Percentiles rank a stretch among this genome's conserved stretches.
Evolutionary conservation across 495 filamentous ascomycete genomes (phyloP).

Genomic region (Daldinia caldariorum): DNA sequence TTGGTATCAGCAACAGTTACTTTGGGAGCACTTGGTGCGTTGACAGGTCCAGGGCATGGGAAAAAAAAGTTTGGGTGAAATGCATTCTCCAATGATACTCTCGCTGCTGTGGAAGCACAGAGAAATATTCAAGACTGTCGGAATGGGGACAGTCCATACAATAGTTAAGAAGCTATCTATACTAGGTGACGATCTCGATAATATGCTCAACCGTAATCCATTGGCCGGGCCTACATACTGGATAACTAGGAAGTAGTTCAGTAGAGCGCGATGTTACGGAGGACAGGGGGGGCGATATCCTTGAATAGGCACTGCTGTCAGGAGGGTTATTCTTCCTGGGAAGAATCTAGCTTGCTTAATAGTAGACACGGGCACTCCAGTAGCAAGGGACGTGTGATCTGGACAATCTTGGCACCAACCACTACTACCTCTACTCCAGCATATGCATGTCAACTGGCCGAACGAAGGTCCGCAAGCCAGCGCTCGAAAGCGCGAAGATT

Average conservation of each 20-base stretch:
- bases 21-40: slow-evolving; percentile 26
- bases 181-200: neutral
- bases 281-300: neutral
- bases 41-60: slow-evolving; percentile 25
- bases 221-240: neutral
- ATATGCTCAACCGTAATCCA: neutral
- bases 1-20: slow-evolving; percentile 41
- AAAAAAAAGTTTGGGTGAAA: slow-evolving; percentile 24
- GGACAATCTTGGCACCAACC: slow-evolving; percentile 33
- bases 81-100: slow-evolving; percentile 34
- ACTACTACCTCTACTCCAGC: slow-evolving; percentile 9
- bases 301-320: neutral
- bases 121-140: slow-evolving; percentile 2
- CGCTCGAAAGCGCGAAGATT: neutral
- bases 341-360: neutral
- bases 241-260: neutral
- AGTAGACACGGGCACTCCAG: neutral
- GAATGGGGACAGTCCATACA: slow-evolving; percentile 3
- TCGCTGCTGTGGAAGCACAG: slow-evolving; percentile 8
- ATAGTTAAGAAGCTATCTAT: neutral
- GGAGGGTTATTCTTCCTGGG: neutral
- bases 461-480: slow-evolving; percentile 3
- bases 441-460: slow-evolving; percentile 18
- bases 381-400: slow-evolving; percentile 26
- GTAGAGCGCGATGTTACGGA: neutral